Percentiles rank a stretch among this genome's conserved stretches.
These are phyloP conservation scores for Nitzschia sp. DNA, from an alignment of 108 stramenopile species.

Conservation along the genomic window DNA sequence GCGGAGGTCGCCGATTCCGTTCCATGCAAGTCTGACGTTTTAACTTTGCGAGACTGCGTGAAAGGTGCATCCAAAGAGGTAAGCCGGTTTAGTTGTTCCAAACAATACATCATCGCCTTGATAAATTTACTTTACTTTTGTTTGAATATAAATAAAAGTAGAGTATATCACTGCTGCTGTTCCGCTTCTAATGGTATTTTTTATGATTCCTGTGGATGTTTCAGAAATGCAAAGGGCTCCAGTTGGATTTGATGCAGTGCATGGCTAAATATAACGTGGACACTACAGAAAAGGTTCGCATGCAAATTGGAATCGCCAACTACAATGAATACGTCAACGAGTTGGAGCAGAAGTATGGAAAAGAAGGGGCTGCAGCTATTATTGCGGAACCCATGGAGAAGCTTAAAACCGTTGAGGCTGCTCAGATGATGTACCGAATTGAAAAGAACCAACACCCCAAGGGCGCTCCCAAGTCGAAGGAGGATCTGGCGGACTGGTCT, in stretches of 20 bases:
- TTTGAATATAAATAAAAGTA: too few relatives aligned
- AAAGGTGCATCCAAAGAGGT: constrained; percentile 33
- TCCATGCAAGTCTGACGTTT: constrained; percentile 35
- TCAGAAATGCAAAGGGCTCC: constrained; percentile 33
- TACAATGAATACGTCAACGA: constrained; percentile 40
- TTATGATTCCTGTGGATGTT: too few relatives aligned
- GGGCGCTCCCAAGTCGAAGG: constrained; percentile 35
- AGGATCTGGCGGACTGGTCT: constrained; percentile 27
- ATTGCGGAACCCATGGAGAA: constrained; percentile 29
- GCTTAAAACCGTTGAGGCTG: constrained; percentile 29
- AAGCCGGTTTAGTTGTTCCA: neutral
- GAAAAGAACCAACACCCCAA: constrained; percentile 33
- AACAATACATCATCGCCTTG: too few relatives aligned
- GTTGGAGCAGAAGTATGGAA: constrained; percentile 36
- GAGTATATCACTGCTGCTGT: too few relatives aligned
- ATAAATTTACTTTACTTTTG: too few relatives aligned
- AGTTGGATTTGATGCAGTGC: constrained; percentile 36
- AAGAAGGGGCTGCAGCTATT: constrained; percentile 33
- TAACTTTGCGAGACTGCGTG: constrained; percentile 31
- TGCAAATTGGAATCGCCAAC: constrained; percentile 36
- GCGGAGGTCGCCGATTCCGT: constrained; percentile 25
- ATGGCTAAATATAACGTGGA: constrained; percentile 38
- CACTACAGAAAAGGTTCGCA: constrained; percentile 27
- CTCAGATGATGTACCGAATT: constrained; percentile 26
- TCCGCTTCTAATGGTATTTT: too few relatives aligned